These are phyloP conservation scores for Haematococcus sp. DNA, from an alignment of 139 green algal genomes.

Conservation along the genomic window DNA sequence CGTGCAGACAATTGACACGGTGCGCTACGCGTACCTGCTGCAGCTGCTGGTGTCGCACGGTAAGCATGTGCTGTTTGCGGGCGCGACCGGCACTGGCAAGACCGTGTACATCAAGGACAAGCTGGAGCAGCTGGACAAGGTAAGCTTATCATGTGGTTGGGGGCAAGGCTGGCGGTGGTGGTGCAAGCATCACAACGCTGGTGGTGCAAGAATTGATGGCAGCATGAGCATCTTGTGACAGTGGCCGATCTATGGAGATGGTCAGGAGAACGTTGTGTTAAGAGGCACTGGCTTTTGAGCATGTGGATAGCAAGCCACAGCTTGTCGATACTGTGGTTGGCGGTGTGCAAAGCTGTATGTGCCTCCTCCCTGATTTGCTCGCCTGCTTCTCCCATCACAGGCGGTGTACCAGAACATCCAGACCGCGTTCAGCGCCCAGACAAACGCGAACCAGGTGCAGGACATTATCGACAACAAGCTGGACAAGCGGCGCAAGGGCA, in stretches of 20 bases:
- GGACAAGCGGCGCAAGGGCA: constrained; percentile 67
- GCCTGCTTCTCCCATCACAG: too few species aligned
- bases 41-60: constrained; percentile 40
- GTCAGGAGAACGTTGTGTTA: too few species aligned
- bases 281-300: too few species aligned
- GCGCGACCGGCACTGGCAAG: constrained; percentile 70
- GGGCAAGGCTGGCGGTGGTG: too few species aligned
- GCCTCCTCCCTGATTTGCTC: too few species aligned
- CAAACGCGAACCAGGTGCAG: constrained; percentile 50
- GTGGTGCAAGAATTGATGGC: too few species aligned
- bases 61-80: constrained; percentile 55
- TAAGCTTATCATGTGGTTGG: background rate
- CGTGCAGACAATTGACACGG: constrained; percentile 68
- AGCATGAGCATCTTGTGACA: too few species aligned
- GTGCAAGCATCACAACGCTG: too few species aligned
- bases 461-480: constrained; percentile 77
- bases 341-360: too few species aligned
- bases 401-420: constrained; percentile 56
- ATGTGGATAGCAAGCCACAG: too few species aligned
- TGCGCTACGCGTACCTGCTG: constrained; percentile 59
- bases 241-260: too few species aligned
- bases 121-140: constrained; percentile 53
- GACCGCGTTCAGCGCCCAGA: constrained; percentile 67
- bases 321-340: too few species aligned
- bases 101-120: constrained; percentile 66